A percentile compares a stretch with the other conserved stretches of the same genome.
Evolutionary conservation across 352 stramenopile genomes (phyloP).

Genomic region (Phytophthora ohioensis): DNA sequence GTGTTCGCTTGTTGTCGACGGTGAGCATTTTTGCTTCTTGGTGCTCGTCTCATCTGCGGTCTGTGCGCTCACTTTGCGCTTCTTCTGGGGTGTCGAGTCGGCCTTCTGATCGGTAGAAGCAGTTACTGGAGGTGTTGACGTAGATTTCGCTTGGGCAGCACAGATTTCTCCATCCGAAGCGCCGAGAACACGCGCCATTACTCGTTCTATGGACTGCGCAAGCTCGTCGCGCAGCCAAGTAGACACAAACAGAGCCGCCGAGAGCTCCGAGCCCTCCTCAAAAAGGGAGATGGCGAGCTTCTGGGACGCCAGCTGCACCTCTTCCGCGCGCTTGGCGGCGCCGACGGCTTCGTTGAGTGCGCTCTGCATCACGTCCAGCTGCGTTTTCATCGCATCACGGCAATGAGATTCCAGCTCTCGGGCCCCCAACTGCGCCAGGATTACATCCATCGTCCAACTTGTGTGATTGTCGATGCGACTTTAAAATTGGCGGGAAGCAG

Average conservation of each 20-base stretch:
- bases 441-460: constrained; percentile 7
- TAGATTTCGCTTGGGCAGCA: not conserved
- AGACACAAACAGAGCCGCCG: constrained; percentile 8
- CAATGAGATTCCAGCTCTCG: constrained; percentile 14
- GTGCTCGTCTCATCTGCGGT: not conserved
- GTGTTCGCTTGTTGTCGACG: not conserved
- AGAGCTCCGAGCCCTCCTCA: constrained; percentile 16
- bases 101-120: not conserved
- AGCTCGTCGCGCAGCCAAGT: constrained; percentile 6
- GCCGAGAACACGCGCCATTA: not conserved
- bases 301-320: constrained; percentile 11
- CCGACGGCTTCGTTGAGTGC: constrained; percentile 6
- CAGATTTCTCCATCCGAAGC: too few species aligned
- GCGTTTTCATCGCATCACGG: constrained; percentile 16
- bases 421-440: constrained; percentile 10
- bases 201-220: not conserved
- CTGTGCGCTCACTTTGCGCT: not conserved
- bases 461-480: not conserved
- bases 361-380: constrained; percentile 5
- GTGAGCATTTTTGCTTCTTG: constrained; percentile 2
- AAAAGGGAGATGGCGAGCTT: constrained; percentile 20
- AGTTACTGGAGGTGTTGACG: not conserved
- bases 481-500: constrained; percentile 4
- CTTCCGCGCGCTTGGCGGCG: constrained; percentile 6
- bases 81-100: not conserved